Conservation (phyloP, 805 yeast species). For the Wickerhamiella dianesei region DNA sequence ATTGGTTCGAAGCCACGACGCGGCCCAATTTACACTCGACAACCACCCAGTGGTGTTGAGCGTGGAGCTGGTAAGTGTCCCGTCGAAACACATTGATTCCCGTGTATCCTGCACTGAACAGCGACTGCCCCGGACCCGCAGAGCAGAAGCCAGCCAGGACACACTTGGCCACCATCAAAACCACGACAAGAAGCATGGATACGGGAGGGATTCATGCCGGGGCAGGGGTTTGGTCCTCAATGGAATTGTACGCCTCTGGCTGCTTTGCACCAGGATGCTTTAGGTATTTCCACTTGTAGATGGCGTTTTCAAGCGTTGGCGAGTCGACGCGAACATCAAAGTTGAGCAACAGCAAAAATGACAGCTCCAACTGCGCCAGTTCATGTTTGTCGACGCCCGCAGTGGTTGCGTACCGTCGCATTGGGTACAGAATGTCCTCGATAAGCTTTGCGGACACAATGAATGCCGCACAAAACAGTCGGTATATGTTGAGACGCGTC, state of each 20-base stretch:
- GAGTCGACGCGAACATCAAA: conserved; percentile 37
- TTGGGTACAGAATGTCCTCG: conserved; percentile 36
- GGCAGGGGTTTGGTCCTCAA: not conserved
- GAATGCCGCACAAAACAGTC: conserved; percentile 33
- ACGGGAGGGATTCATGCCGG: not conserved
- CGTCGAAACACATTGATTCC: conserved; percentile 45
- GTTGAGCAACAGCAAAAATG: conserved; percentile 36
- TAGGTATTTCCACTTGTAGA: conserved; percentile 16
- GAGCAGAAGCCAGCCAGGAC: not conserved
- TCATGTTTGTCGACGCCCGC: conserved; percentile 36
- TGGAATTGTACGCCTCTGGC: not conserved
- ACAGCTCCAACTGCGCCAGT: conserved; percentile 36
- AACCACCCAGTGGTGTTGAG: conserved; percentile 33
- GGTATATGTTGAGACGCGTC: conserved; percentile 28
- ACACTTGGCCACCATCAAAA: not conserved
- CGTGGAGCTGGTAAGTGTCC: conserved; percentile 32
- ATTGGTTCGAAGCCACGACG: conserved; percentile 8
- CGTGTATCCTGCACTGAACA: conserved; percentile 28
- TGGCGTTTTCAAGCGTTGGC: conserved; percentile 23
- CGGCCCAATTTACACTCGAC: conserved; percentile 42
- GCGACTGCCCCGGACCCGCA: not conserved
- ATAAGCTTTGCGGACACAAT: conserved; percentile 35
- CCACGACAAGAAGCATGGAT: too few species aligned
- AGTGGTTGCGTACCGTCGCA: conserved; percentile 34
- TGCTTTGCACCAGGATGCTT: not conserved